Base-by-base conservation (phyloP, 495 filamentous ascomycete species). In the Delitschia confertaspora region DNA sequence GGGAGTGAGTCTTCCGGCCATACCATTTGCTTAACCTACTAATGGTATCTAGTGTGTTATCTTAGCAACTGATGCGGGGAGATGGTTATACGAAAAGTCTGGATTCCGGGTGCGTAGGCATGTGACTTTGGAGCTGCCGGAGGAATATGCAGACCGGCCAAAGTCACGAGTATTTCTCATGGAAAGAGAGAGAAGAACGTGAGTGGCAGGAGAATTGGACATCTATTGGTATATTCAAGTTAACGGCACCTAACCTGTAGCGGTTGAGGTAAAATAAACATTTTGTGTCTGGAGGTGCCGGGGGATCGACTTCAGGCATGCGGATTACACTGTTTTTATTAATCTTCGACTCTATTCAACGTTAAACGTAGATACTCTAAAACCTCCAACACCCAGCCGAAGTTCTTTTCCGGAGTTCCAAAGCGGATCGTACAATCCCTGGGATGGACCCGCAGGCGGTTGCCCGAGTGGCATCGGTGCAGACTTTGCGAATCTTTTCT, bases 371-470 rank as follows among this genome's bases (percentile, higher is more conserved):
- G n/a, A n/a, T n/a, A n/a, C n/a, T n/a, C n/a, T n/a, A n/a, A 69
- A 44, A 61, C 65, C 3, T 61, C 69, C 9, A 69, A 71, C 7
- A 69, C 69, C 21, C 67, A 74, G 53, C 76, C 76, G 0, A 64
- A 58, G 6, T 78, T 77, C 59, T 66, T 80, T 58, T n/a, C 73
- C 73, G 11, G 76, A 80, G 50, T 80, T 79, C 56, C 76, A 80
- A 53, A 76, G 76, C 16, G 76, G 76, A n/a, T 69, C 65, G 6
- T 79, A 75, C 47, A 76, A 76, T 55, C 74, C 75, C 9, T 80
- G 76, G 76, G 72, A 66, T 44, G 69, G 69, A 1, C 73, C 75
- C 0, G 61, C 72, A 45, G 75, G 74, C 17, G 67, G 67, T 7
- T 70, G 68, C 42, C 58, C 59, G 6, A 53, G 47, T n/a, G 57